Evolutionary conservation across 2,329 filamentous ascomycete species (phyloP).

Genomic region (Ceratocystis cacaofunesta): DNA sequence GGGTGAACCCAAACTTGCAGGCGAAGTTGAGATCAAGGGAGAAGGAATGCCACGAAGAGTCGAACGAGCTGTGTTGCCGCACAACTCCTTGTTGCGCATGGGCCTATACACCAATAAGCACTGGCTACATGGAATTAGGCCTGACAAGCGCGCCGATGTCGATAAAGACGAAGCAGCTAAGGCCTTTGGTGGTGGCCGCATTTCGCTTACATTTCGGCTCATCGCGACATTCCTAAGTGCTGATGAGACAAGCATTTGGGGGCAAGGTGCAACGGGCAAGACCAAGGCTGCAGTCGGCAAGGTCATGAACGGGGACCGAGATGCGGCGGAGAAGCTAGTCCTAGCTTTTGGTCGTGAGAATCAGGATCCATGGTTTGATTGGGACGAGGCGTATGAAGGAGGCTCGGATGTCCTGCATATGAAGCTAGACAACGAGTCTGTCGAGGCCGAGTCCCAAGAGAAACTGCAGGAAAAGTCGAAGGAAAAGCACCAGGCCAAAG

Average conservation of each 20-base stretch:
- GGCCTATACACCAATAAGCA: slow-evolving; percentile 66
- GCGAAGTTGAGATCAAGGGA: slow-evolving; percentile 25
- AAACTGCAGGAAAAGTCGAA: slow-evolving; percentile 19
- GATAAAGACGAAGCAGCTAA: slow-evolving; percentile 59
- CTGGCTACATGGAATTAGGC: slow-evolving; percentile 85
- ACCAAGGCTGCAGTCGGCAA: slow-evolving; percentile 39
- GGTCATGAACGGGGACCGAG: slow-evolving; percentile 55
- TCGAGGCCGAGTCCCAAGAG: background rate
- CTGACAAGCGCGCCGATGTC: slow-evolving; percentile 57
- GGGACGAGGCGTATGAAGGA: slow-evolving; percentile 57
- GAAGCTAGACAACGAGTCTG: slow-evolving; percentile 9
- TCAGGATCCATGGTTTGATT: slow-evolving; percentile 53
- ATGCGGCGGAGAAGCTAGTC: slow-evolving; percentile 54
- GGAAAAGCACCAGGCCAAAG: too few relatives aligned
- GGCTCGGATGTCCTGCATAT: slow-evolving; percentile 77
- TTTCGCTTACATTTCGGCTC: slow-evolving; percentile 78
- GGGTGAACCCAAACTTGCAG: background rate
- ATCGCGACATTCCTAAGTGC: slow-evolving; percentile 73
- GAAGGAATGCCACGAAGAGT: slow-evolving; percentile 31
- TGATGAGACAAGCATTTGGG: slow-evolving; percentile 62
- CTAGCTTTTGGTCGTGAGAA: slow-evolving; percentile 78
- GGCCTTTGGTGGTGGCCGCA: slow-evolving; percentile 60
- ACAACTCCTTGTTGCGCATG: slow-evolving; percentile 79
- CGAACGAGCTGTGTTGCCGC: slow-evolving; percentile 60
- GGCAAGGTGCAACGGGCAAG: slow-evolving; percentile 71